Base-by-base conservation (phyloP, 768 basidiomycete species). In the Russula emetica region DNA sequence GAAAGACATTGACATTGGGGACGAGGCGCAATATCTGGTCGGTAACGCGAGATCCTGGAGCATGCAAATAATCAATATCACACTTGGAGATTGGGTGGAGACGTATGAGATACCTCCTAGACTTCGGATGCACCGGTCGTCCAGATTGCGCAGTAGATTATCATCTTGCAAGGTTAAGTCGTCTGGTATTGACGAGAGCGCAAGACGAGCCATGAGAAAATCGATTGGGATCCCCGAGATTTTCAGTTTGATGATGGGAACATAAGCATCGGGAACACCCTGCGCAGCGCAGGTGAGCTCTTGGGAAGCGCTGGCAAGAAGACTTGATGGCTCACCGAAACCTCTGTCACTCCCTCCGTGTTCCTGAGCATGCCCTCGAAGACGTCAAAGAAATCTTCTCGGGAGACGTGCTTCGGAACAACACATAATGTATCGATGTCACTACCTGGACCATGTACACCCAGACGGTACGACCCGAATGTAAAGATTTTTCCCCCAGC, bases 381-480 rank as follows among this genome's bases (percentile, higher is more conserved):
- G 28, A 86, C 80, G 0, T 90, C 87, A 72, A 97, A 97, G 78
- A 98, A 98, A 78, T 98, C 95, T 68, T 97, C 94, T 67, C 94
- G 83, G 61, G 88, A 90, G 61, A 98, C 90, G 75, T 98, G 94
- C 74, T 95, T 93, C 8, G 97, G 97, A 42, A 96, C 97, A 40
- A 98, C 96, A 72, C 93, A 91, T 24, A 99, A 78, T n/a, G 95
- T 97, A 79, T 99, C 97, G 74, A 99, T 98, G 83, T 99, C 96
- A 55, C 88, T 82, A 3, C 92, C 90, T 40, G 96, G 97, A 14
- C 92, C 93, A 75, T 98, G 97, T 24, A 98, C 97, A 63, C 97
- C 97, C 55, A 99, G 79, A 70, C 97, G 89, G 80, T 98, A 98
- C 57, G 95, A 98, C 47, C 97, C 97, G 75, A 96, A 99, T 8